Evolutionary conservation across 306 rosid species (phyloP), one percentile per base, ranked within the genome.

Genomic region (Senna siamea): DNA sequence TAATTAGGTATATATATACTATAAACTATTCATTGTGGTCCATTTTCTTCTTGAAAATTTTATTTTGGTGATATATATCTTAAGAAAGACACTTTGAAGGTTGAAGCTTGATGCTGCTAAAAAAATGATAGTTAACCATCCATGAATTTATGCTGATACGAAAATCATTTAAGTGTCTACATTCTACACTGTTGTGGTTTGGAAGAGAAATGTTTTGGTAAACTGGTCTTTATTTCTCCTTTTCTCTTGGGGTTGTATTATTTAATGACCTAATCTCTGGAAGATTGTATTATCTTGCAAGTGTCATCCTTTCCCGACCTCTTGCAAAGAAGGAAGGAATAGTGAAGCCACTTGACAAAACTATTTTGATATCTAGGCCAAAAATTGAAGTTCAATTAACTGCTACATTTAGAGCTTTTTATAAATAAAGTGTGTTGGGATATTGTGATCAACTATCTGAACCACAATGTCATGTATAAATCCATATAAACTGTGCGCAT

Each of bases 181-280:
- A 58, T 6, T 35, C 56, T 57, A 32, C 5, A 30, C 14, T 13
- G 64, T 26, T 64, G 71, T 69, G 64, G 41, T 18, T 2, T 54
- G 56, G 57, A 55, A 66, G 28, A 62, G 28, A 69, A 9, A 48
- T 30, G 4, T 62, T 75, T 46, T 59, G 23, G 26, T 40, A 10
- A 4, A 65, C n/a, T 66, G 37, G 56, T 58, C 51, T 60, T 30
- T 34, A 28, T 60, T 74, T 48, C 56, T 59, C 43, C 23, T 66
- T 35, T 59, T 63, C 44, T 26, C 71, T 19, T 17, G 53, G 19
- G 43, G 6, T 62, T 63, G 66, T 14, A 17, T 69, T 32, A 15
- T 59, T 8, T 59, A 59, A 34, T 18, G 7, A 14, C 15, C 12
- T 2, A 0, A 59, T 32, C 12, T 59, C 30, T 32, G 65, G 22